phyloP scores from a whole-genome alignment of 2,329 filamentous ascomycete genomes.

The Macrophomina phaseolina region DNA sequence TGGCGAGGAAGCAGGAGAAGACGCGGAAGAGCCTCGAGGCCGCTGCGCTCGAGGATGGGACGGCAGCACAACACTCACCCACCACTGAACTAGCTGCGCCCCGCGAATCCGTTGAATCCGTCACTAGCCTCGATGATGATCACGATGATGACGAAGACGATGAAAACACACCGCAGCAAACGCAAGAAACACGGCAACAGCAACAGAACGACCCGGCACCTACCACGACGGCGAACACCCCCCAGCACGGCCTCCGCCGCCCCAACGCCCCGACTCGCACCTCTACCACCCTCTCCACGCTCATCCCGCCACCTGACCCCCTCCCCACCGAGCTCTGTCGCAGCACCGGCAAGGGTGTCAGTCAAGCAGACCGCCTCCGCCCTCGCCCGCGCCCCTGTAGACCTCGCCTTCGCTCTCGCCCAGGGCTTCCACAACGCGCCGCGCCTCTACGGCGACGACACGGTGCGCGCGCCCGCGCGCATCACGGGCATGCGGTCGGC shows the following conservation, averaged over 20 bases:
- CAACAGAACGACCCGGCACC: too few relatives aligned
- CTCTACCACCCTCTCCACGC: slow-evolving; percentile 39
- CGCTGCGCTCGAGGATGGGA: neutral
- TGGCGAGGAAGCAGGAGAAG: slow-evolving; percentile 31
- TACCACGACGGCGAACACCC: neutral
- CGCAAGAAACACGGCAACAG: too few relatives aligned
- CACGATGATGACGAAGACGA: neutral
- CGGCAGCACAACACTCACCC: neutral
- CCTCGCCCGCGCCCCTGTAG: slow-evolving; percentile 63
- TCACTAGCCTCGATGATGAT: neutral
- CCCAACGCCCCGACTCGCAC: slow-evolving; percentile 23
- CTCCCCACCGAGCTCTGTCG: slow-evolving; percentile 47
- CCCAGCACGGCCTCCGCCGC: slow-evolving; percentile 26
- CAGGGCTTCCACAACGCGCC: slow-evolving; percentile 76
- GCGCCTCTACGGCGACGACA: slow-evolving; percentile 72
- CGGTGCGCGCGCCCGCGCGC: slow-evolving; percentile 66
- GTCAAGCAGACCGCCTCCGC: slow-evolving; percentile 59
- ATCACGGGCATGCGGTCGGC: slow-evolving; percentile 71
- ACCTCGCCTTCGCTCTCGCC: slow-evolving; percentile 65
- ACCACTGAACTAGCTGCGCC: neutral
- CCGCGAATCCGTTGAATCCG: neutral
- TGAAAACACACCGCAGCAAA: neutral
- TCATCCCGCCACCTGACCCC: slow-evolving; percentile 35
- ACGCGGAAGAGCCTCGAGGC: neutral
- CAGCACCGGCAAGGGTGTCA: slow-evolving; percentile 60